These are phyloP conservation scores for Canavalia ensiformis DNA, from an alignment of 306 rosid genomes.

Conservation along the genomic window DNA sequence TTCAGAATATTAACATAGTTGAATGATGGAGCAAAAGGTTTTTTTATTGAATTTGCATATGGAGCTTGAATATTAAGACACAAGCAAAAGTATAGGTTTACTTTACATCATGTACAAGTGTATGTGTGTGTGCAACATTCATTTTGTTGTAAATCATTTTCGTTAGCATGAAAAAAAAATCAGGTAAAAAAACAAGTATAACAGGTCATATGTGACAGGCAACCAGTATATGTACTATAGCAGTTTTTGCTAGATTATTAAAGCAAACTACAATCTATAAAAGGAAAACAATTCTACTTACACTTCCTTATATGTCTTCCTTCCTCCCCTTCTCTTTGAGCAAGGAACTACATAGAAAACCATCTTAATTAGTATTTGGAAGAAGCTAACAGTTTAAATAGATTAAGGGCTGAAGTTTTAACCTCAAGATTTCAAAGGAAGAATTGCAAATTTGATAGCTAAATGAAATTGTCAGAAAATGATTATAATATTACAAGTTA, in stretches of 20 bases:
- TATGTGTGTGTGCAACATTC: too few relatives aligned
- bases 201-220: background rate
- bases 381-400: background rate
- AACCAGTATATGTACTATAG: background rate
- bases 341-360: slow-evolving; percentile 35
- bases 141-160: background rate
- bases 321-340: slow-evolving; percentile 19
- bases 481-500: background rate
- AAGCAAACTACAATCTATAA: background rate
- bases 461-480: slow-evolving; percentile 1
- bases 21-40: background rate
- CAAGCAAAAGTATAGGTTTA: background rate
- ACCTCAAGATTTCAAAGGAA: slow-evolving; percentile 2
- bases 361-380: background rate
- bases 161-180: background rate
- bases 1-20: background rate
- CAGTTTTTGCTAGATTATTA: slow-evolving; percentile 9
- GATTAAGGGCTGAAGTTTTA: background rate
- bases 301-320: slow-evolving; percentile 22
- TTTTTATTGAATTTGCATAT: background rate
- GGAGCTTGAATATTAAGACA: background rate
- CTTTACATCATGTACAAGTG: too few relatives aligned
- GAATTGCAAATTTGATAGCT: background rate
- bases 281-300: slow-evolving; percentile 32
- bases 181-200: background rate